These are phyloP conservation scores for Colletotrichum tofieldiae DNA, from an alignment of 2,329 filamentous ascomycete species.

Conservation along the genomic window DNA sequence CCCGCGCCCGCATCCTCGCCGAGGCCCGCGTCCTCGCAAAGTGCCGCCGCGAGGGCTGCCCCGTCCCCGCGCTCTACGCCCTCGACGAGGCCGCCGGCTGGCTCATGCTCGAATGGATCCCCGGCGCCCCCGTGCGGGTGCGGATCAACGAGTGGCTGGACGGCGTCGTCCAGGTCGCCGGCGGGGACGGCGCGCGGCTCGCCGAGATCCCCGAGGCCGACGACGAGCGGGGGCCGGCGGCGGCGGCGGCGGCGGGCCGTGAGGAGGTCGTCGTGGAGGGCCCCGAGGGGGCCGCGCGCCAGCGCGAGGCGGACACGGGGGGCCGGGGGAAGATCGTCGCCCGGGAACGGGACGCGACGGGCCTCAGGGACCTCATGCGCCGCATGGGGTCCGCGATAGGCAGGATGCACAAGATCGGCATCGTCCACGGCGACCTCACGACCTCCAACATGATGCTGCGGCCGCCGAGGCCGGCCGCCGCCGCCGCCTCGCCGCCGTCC, in stretches of 20 bases:
- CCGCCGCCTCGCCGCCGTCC: conserved; percentile 10
- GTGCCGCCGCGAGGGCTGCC: conserved; percentile 83
- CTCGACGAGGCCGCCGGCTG: conserved; percentile 76
- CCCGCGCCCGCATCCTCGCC: conserved; percentile 87
- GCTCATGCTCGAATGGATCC: conserved; percentile 89
- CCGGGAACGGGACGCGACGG: conserved; percentile 57
- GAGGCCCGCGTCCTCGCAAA: conserved; percentile 90
- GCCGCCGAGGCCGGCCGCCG: conserved; percentile 50
- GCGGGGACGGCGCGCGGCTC: conserved; percentile 48
- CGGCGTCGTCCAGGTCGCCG: conserved; percentile 46
- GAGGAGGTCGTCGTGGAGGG: background rate
- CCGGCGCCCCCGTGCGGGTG: conserved; percentile 78
- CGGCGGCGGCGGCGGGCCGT: conserved; percentile 8
- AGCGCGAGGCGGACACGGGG: background rate
- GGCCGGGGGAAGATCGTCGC: background rate
- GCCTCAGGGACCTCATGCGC: conserved; percentile 75
- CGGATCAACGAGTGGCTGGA: conserved; percentile 79
- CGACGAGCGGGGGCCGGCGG: conserved; percentile 45
- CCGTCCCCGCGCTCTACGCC: conserved; percentile 86
- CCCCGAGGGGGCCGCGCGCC: conserved; percentile 46
- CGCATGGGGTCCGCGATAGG: conserved; percentile 82
- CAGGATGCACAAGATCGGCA: conserved; percentile 83
- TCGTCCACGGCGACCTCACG: conserved; percentile 95
- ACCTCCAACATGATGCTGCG: conserved; percentile 96
- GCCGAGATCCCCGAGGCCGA: conserved; percentile 46